Base-by-base conservation (phyloP, 768 basidiomycete species). In the Sarcodon sp. region DNA sequence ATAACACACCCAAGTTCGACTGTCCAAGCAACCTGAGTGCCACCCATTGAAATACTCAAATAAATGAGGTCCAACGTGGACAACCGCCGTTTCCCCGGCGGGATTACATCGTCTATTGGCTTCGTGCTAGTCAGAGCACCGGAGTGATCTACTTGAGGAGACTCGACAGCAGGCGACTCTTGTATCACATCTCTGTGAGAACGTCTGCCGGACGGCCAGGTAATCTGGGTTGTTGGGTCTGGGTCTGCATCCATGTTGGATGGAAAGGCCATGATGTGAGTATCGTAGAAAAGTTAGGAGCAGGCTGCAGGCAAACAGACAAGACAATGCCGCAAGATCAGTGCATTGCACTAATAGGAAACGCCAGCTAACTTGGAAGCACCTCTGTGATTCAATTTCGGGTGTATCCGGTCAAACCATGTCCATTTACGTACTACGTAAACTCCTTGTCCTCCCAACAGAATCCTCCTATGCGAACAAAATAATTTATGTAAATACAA, bases 21-120 rank as follows among this genome's bases (percentile, higher is more conserved):
- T 1, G 91, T 94, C 93, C 93, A 97, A 1, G 89, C 85, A 21
- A 97, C 81, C 66, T 96, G 88, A 6, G 87, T 88, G 12, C 94
- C 94, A 39, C 80, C 90, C 87, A 98, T 93, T 7, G 91, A 88
- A 51, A 96, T 76, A 51, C 83, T 87, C 55, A 91, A 69, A 2
- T 85, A 85, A 57, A 89, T 73, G 49, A 91, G 75, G 35, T 68
- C 64, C 43, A 60, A 53, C 0, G 64, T 65, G 32, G 66, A 60
- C 52, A 61, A 60, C 44, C 64, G 62, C 35, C 59, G 56, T 35
- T 51, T 41, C 27, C 16, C 16, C 8, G 39, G 16, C 7, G 39
- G 39, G n/a, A 16, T 41, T 11, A 41, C 39, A 11, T 16, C 16
- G 4, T 27, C 21, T 27, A 27, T 27, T 27, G 21, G 21, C 21